Conservation (phyloP, 306 rosid species). For the Acacia acuminata region DNA sequence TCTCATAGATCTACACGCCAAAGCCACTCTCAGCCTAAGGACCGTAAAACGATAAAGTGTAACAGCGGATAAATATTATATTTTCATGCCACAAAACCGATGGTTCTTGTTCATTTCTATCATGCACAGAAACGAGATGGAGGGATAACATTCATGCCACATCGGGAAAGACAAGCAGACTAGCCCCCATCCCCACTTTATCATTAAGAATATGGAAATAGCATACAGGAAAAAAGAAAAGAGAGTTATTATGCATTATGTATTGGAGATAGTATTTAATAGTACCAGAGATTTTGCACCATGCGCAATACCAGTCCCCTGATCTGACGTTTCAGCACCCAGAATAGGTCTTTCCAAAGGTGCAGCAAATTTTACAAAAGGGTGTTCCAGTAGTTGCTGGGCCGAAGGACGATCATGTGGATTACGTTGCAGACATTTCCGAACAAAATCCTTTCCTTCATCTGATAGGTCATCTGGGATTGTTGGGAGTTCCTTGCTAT, state of each 20-base stretch:
- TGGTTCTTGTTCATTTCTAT: background rate
- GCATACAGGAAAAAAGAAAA: background rate
- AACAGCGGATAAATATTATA: background rate
- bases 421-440: conserved; percentile 84
- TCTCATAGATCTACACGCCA: background rate
- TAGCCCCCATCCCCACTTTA: background rate
- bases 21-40: background rate
- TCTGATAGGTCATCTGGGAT: conserved; percentile 86
- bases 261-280: conserved; percentile 22
- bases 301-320: conserved; percentile 49
- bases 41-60: background rate
- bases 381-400: conserved; percentile 77
- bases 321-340: conserved; percentile 55
- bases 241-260: background rate
- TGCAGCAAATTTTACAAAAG: conserved; percentile 84
- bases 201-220: conserved; percentile 11
- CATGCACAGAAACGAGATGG: background rate
- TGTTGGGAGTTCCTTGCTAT: conserved; percentile 90
- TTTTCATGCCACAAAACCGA: background rate
- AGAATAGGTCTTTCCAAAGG: conserved; percentile 81
- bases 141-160: background rate
- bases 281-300: conserved; percentile 80
- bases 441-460: conserved; percentile 88
- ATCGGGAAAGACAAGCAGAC: background rate
- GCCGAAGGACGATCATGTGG: conserved; percentile 90